Percentiles rank a stretch among this genome's conserved stretches.
These are phyloP conservation scores for Cryptococcus jaspeensis DNA, from an alignment of 1,284 basidiomycete genomes.

Conservation along the genomic window DNA sequence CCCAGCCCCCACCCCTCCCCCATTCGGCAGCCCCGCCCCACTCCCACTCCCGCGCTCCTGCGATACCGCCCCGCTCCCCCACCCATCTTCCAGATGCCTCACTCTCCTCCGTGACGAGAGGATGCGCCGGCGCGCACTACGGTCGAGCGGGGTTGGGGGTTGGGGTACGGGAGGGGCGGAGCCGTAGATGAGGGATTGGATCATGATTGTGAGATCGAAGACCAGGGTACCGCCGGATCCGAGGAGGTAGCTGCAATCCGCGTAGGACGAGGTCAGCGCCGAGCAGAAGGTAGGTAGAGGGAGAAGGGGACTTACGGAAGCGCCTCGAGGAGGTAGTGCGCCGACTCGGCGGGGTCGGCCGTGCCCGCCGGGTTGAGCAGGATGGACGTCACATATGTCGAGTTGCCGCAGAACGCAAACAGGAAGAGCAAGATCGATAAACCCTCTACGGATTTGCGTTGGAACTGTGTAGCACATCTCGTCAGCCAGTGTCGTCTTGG, in stretches of 20 bases:
- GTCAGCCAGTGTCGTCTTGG: no score
- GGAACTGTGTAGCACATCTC: slow-evolving; percentile 59
- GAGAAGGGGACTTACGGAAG: slow-evolving; percentile 36
- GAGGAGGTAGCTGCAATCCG: slow-evolving; percentile 65
- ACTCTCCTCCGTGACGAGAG: slow-evolving; percentile 9
- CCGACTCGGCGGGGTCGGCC: slow-evolving; percentile 28
- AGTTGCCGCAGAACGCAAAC: slow-evolving; percentile 86
- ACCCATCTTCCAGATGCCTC: slow-evolving; percentile 24
- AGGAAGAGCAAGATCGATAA: slow-evolving; percentile 89
- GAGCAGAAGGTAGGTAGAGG: neutral
- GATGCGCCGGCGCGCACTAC: slow-evolving; percentile 13
- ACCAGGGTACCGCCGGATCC: slow-evolving; percentile 84
- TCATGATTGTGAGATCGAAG: slow-evolving; percentile 82
- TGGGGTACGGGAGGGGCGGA: slow-evolving; percentile 39
- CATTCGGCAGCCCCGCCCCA: neutral
- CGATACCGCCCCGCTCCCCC: neutral
- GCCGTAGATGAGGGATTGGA: slow-evolving; percentile 61
- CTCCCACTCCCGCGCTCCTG: neutral
- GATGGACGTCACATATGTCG: slow-evolving; percentile 84
- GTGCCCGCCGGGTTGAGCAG: slow-evolving; percentile 52
- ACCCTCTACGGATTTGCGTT: slow-evolving; percentile 87
- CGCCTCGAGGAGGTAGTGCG: slow-evolving; percentile 47
- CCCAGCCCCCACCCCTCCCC: neutral
- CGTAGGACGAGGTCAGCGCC: neutral
- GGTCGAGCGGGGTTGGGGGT: slow-evolving; percentile 17